Percentiles rank a stretch among this genome's conserved stretches.
phyloP scores from a whole-genome alignment of 495 filamentous ascomycete species.

The Xylaria bambusicola region DNA sequence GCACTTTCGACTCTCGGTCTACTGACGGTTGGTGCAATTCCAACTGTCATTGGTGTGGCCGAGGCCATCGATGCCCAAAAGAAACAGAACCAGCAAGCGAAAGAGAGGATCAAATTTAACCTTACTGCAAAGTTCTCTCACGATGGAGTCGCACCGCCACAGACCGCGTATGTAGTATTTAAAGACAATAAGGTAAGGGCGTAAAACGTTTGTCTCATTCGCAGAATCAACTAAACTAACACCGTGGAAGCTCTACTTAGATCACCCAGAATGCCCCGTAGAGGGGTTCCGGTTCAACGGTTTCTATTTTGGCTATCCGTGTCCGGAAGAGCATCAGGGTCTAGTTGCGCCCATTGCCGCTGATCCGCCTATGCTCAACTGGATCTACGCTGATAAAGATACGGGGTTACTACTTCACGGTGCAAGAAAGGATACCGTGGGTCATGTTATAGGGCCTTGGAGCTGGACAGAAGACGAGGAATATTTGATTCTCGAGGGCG shows the following conservation, averaged over 20 bases:
- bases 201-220: neutral
- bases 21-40: slow-evolving; percentile 48
- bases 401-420: slow-evolving; percentile 58
- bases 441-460: slow-evolving; percentile 58
- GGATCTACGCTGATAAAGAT: slow-evolving; percentile 63
- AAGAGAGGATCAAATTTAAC: slow-evolving; percentile 55
- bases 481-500: slow-evolving; percentile 53
- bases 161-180: slow-evolving; percentile 42
- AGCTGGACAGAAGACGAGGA: slow-evolving; percentile 57
- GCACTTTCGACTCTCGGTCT: slow-evolving; percentile 44
- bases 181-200: slow-evolving; percentile 47
- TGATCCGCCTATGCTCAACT: slow-evolving; percentile 64
- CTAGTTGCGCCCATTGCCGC: slow-evolving; percentile 60
- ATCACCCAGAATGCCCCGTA: slow-evolving; percentile 45
- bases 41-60: slow-evolving; percentile 53
- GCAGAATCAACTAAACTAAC: neutral
- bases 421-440: slow-evolving; percentile 46
- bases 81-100: slow-evolving; percentile 48
- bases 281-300: slow-evolving; percentile 59
- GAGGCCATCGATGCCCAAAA: slow-evolving; percentile 54
- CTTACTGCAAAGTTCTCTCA: slow-evolving; percentile 47
- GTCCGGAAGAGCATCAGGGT: slow-evolving; percentile 55
- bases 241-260: slow-evolving; percentile 44
- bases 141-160: slow-evolving; percentile 37
- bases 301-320: slow-evolving; percentile 62